Evolutionary conservation across 1,139 yeast genomes (phyloP).

Genomic region (Saccharomyces hybrid): DNA sequence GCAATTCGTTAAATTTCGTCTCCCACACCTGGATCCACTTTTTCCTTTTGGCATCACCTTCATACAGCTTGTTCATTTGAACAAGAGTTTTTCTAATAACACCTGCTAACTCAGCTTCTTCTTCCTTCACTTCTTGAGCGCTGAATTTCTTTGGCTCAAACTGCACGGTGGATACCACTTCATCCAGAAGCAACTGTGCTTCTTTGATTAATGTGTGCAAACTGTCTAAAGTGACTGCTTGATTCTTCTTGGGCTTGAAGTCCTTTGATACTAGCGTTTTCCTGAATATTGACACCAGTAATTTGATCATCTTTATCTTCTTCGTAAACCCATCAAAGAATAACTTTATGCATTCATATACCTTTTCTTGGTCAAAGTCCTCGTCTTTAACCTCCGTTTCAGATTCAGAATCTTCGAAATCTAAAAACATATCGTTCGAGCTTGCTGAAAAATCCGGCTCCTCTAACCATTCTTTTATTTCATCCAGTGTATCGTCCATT

Average conservation of each 20-base stretch:
- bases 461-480: conserved; percentile 60
- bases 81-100: conserved; percentile 1
- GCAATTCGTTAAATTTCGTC: conserved; percentile 19
- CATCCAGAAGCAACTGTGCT: not conserved
- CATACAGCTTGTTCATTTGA: conserved; percentile 19
- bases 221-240: not conserved
- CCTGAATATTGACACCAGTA: conserved; percentile 46
- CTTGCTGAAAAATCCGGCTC: conserved; percentile 37
- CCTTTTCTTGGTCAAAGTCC: conserved; percentile 23
- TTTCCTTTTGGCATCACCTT: conserved; percentile 21
- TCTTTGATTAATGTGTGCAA: not conserved
- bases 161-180: not conserved
- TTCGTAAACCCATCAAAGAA: conserved; percentile 43
- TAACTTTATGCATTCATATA: conserved; percentile 33
- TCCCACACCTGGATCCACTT: conserved; percentile 31
- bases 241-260: not conserved
- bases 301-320: conserved; percentile 48
- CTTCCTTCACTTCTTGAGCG: conserved; percentile 10
- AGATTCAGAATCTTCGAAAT: conserved; percentile 31
- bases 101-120: conserved; percentile 17
- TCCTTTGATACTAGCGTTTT: conserved; percentile 37
- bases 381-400: conserved; percentile 30
- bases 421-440: conserved; percentile 15
- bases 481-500: conserved; percentile 56
- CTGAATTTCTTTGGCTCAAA: not conserved